These are phyloP conservation scores for Linum usitatissimum DNA, from an alignment of 345 rosid genomes.

Conservation along the genomic window DNA sequence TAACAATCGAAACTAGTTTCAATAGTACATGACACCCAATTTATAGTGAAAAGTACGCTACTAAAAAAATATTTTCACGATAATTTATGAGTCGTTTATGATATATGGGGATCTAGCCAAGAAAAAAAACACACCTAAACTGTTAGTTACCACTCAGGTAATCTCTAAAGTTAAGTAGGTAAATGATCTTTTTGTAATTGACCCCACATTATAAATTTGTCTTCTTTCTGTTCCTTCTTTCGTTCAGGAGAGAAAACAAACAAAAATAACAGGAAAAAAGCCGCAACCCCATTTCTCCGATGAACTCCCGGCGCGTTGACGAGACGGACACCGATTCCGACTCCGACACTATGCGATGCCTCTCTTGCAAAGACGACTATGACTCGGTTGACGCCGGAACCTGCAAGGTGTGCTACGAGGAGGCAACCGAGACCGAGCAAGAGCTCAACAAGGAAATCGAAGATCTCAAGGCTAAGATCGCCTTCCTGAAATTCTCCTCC, in stretches of 20 bases:
- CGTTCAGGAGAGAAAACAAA: not conserved
- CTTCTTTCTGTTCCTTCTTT: too few species aligned
- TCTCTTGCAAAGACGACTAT: conserved; percentile 60
- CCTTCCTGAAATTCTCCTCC: conserved; percentile 48
- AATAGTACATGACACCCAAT: too few species aligned
- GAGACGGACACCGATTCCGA: not conserved
- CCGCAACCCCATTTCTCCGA: not conserved
- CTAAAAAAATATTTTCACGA: too few species aligned
- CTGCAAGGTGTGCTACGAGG: conserved; percentile 8
- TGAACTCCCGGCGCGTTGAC: not conserved
- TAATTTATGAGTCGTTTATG: too few species aligned
- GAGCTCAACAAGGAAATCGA: conserved; percentile 71
- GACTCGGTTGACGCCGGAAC: conserved; percentile 38
- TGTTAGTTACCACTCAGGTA: too few species aligned
- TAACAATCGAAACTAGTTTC: too few species aligned
- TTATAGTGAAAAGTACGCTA: too few species aligned
- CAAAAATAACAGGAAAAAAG: not conserved
- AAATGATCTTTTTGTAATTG: too few species aligned
- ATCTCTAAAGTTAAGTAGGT: too few species aligned
- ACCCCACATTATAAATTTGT: too few species aligned
- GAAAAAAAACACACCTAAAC: too few species aligned
- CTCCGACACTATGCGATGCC: conserved; percentile 33
- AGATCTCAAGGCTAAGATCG: conserved; percentile 55
- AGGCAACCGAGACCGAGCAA: conserved; percentile 34
- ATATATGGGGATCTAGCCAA: too few species aligned